Evolutionary conservation across 306 rosid species (phyloP), one percentile per base, ranked within the genome.

Genomic region (Trichosanthes truncata): DNA sequence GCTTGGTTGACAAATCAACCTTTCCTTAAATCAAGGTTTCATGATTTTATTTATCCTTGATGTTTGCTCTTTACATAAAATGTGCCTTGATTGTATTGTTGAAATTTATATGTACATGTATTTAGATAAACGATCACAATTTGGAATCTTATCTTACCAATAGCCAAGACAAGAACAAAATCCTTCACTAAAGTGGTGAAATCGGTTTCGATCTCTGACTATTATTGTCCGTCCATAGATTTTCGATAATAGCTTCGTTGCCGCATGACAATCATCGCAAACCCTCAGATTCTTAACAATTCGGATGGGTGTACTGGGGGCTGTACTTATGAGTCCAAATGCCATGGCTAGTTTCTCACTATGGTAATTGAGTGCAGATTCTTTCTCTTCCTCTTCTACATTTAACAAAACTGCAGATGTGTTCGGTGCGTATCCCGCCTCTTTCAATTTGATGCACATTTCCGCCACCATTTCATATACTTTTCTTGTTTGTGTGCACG

Each of bases 261-360:
- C 91, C 21, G 82, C 73, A 51, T 91, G 96, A 71, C 96, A 91
- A 60, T 91, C 96, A 40, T 89, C 83, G 69, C 93, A 91, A 26
- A 89, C 81, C 74, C 96, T 78, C 68, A 91, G 90, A 77, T 89
- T 91, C 88, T 91, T 91, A 59, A 86, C 84, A 17, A 89, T 81
- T 68, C 91, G 81, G 62, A 91, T 83, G 2, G 93, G 87, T 23
- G 82, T 84, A 69, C 90, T 85, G 1, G 87, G 84, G 59, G 81
- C 82, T 12, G 91, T 86, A 72, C 87, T 81, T 74, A 91, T 85
- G 21, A 89, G 89, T 6, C 96, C 93, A 76, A 87, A 91, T n/a
- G 96, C 96, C 87, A 85, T 84, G 15, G 96, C 96, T 55, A 91
- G 80, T 81, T 84, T 91, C 77, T 89, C 96, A 62, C 96, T 91